These are phyloP conservation scores for Periconia digitata DNA, from an alignment of 2,329 filamentous ascomycete species.

Conservation along the genomic window DNA sequence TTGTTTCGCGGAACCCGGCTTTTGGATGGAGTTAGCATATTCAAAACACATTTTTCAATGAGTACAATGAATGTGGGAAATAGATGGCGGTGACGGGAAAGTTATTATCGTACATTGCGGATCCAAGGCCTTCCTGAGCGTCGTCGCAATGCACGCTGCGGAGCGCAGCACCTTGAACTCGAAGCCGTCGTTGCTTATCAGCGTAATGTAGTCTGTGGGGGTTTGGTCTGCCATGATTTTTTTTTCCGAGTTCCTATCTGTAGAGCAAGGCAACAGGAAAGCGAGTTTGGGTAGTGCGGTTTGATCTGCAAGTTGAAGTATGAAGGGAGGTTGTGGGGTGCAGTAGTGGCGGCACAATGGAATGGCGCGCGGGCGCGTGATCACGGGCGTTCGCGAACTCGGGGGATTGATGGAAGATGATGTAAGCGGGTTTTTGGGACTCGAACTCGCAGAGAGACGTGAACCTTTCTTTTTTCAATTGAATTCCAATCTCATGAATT, in stretches of 20 bases:
- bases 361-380: conserved; percentile 16
- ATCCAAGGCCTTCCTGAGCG: conserved; percentile 75
- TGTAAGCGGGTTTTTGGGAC: background rate
- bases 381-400: conserved; percentile 28
- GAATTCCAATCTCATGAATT: too few relatives aligned
- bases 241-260: too few relatives aligned
- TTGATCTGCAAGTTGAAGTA: background rate
- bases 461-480: too few relatives aligned
- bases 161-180: conserved; percentile 76
- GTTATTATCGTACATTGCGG: conserved; percentile 66
- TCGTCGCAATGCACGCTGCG: conserved; percentile 68
- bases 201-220: conserved; percentile 70
- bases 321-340: background rate
- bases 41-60: too few relatives aligned
- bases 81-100: too few relatives aligned
- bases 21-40: conserved; percentile 6
- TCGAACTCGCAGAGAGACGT: too few relatives aligned
- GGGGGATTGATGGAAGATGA: background rate
- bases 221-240: too few relatives aligned
- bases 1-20: conserved; percentile 68
- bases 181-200: conserved; percentile 74
- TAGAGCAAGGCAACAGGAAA: too few relatives aligned
- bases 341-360: background rate
- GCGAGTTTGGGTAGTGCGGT: too few relatives aligned
- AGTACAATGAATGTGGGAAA: too few relatives aligned